Conservation (phyloP, 2,329 filamentous ascomycete genomes). For the Penicillium sp. region DNA sequence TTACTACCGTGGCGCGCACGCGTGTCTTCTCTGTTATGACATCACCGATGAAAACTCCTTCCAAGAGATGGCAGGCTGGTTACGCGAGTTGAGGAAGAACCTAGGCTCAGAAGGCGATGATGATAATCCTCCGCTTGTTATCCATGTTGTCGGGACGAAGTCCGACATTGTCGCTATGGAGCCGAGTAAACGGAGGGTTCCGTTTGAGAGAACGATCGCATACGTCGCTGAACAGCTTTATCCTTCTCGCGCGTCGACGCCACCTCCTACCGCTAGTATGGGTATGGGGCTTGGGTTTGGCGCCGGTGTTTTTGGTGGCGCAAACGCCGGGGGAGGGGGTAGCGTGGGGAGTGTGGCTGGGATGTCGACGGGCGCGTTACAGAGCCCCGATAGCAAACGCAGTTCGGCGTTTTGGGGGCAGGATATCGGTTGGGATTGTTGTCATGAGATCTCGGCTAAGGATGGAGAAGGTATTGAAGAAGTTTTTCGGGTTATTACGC, state of each 20-base stretch:
- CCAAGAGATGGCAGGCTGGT: constrained; percentile 88
- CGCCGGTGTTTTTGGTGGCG: constrained; percentile 10
- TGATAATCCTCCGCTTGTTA: constrained; percentile 67
- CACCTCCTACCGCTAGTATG: constrained; percentile 61
- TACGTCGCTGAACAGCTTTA: constrained; percentile 92
- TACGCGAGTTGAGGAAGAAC: constrained; percentile 79
- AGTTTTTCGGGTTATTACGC: constrained; percentile 85
- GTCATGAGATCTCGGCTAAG: constrained; percentile 93
- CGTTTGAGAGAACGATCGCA: constrained; percentile 92
- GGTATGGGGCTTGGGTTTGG: constrained; percentile 28
- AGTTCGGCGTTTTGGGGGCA: constrained; percentile 70
- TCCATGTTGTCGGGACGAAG: constrained; percentile 95
- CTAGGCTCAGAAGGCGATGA: constrained; percentile 51
- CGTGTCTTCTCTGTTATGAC: constrained; percentile 90
- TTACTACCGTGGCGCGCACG: constrained; percentile 94
- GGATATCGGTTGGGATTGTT: constrained; percentile 94
- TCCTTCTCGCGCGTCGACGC: constrained; percentile 66
- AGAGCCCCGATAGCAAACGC: constrained; percentile 46
- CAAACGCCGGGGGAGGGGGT: constrained; percentile 18
- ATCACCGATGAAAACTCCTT: constrained; percentile 86
- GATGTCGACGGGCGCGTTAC: constrained; percentile 20
- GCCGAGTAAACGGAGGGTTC: constrained; percentile 75
- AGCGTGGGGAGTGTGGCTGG: constrained; percentile 14
- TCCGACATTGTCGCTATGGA: constrained; percentile 86
- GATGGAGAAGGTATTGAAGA: constrained; percentile 95